Evolutionary conservation across 1,139 yeast species (phyloP).

Genomic region (Yamadazyma oceani): DNA sequence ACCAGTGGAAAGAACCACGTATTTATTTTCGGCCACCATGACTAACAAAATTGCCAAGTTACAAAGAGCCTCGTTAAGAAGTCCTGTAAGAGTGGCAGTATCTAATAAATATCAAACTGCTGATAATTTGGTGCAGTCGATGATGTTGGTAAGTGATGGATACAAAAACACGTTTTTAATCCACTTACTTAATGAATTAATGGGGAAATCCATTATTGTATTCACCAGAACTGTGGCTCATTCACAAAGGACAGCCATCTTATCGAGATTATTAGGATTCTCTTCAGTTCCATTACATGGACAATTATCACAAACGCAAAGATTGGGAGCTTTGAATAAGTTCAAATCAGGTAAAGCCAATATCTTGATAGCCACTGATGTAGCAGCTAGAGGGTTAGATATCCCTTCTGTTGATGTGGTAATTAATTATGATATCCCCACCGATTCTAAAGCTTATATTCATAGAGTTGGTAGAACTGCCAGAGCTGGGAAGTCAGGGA

Average conservation of each 20-base stretch:
- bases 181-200: constrained; percentile 75
- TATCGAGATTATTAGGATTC: constrained; percentile 81
- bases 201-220: constrained; percentile 85
- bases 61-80: constrained; percentile 85
- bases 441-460: constrained; percentile 96
- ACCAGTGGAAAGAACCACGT: constrained; percentile 85
- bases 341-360: constrained; percentile 83
- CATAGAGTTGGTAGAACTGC: constrained; percentile 99
- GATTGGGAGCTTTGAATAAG: constrained; percentile 89
- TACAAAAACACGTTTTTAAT: constrained; percentile 86
- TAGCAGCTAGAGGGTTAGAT: constrained; percentile 97
- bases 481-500: constrained; percentile 95
- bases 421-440: constrained; percentile 91
- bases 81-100: constrained; percentile 91
- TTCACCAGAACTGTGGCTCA: constrained; percentile 96
- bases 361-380: constrained; percentile 93
- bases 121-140: constrained; percentile 82
- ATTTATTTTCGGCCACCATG: constrained; percentile 93
- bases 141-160: constrained; percentile 92
- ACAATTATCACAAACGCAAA: constrained; percentile 85
- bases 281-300: constrained; percentile 94
- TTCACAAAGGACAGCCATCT: constrained; percentile 83
- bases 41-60: constrained; percentile 92
- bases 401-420: constrained; percentile 94
- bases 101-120: constrained; percentile 90